Percentiles rank a stretch among this genome's conserved stretches.
These are phyloP conservation scores for Sporothrix pseudoabietina DNA, from an alignment of 2,329 filamentous ascomycete species.

Conservation along the genomic window DNA sequence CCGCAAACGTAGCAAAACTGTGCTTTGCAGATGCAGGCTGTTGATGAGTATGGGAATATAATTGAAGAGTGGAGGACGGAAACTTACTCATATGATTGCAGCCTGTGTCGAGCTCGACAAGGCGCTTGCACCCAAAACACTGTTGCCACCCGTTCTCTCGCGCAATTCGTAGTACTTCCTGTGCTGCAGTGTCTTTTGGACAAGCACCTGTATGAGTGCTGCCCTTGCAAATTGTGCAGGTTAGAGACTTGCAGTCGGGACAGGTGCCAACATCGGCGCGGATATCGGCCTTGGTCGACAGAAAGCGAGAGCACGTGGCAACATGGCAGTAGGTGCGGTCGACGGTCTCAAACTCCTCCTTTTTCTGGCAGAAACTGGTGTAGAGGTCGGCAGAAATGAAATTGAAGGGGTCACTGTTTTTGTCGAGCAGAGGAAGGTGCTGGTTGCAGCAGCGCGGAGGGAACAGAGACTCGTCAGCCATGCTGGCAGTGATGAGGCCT, in stretches of 20 bases:
- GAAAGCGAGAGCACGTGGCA: slow-evolving; percentile 49
- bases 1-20: slow-evolving; percentile 58
- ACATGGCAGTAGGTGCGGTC: slow-evolving; percentile 55
- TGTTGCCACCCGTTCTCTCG: slow-evolving; percentile 53
- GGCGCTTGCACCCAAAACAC: slow-evolving; percentile 49
- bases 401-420: slow-evolving; percentile 41
- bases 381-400: slow-evolving; percentile 37
- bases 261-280: slow-evolving; percentile 40
- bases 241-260: slow-evolving; percentile 45
- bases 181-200: slow-evolving; percentile 46
- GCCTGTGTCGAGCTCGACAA: slow-evolving; percentile 55
- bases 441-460: slow-evolving; percentile 57
- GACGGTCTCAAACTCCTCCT: slow-evolving; percentile 51
- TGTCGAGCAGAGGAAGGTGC: slow-evolving; percentile 43
- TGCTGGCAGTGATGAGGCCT: slow-evolving; percentile 48
- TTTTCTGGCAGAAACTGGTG: slow-evolving; percentile 47
- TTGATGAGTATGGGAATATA: too few species aligned
- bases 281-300: slow-evolving; percentile 42
- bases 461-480: slow-evolving; percentile 55
- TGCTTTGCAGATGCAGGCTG: slow-evolving; percentile 50
- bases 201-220: slow-evolving; percentile 52
- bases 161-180: slow-evolving; percentile 48
- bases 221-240: slow-evolving; percentile 56
- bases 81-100: slow-evolving; percentile 62
- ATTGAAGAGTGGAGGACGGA: not conserved